Evolutionary conservation across 169 alveolate species (phyloP).

Genomic region (Perkinsus olseni): DNA sequence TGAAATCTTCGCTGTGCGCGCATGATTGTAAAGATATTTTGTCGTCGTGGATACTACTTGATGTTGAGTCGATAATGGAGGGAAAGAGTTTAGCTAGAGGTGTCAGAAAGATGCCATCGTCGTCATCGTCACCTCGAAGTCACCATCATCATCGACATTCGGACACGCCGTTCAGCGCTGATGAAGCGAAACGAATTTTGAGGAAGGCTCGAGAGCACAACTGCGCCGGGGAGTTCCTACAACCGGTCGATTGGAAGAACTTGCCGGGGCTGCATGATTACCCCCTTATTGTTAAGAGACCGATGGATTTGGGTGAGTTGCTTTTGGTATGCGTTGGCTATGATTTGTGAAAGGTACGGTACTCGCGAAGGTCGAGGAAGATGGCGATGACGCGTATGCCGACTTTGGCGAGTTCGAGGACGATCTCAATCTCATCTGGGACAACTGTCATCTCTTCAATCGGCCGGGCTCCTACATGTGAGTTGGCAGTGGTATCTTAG

Average conservation of each 20-base stretch:
- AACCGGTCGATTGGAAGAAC: background rate
- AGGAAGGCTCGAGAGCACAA: background rate
- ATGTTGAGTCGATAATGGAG: background rate
- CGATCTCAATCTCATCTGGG: background rate
- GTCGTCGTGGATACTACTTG: background rate
- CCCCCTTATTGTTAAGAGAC: background rate
- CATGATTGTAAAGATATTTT: background rate
- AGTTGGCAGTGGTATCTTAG: background rate
- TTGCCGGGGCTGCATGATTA: background rate
- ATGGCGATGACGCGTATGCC: background rate
- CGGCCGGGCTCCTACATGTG: background rate
- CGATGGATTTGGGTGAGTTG: background rate
- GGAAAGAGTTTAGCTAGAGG: background rate
- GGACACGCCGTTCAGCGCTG: background rate
- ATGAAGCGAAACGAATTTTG: background rate
- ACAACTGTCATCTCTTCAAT: background rate
- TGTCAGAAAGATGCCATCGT: background rate
- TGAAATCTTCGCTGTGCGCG: background rate
- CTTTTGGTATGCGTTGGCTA: too few species aligned
- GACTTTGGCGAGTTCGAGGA: background rate
- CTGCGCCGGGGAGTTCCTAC: background rate
- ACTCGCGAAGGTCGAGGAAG: background rate
- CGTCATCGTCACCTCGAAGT: background rate
- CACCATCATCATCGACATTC: background rate
- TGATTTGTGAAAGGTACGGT: background rate